Evolutionary conservation across 768 basidiomycete genomes (phyloP).

Genomic region (Hygrophorus russula): DNA sequence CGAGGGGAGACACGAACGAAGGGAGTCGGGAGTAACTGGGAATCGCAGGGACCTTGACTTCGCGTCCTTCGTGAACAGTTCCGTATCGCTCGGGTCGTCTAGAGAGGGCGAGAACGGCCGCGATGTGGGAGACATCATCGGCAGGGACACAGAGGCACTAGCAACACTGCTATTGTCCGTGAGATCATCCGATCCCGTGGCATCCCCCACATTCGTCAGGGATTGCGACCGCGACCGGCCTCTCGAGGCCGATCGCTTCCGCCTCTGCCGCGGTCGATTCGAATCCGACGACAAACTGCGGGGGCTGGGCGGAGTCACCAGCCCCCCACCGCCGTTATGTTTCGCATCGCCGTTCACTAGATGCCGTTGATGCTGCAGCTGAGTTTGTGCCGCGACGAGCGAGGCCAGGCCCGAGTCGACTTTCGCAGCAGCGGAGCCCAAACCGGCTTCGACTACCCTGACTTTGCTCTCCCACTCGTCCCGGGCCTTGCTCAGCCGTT

Average conservation of each 20-base stretch:
- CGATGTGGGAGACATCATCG: neutral
- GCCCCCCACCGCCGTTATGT: conserved; percentile 29
- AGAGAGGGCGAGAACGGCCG: neutral
- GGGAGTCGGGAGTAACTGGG: conserved; percentile 17
- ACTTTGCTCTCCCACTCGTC: conserved; percentile 73
- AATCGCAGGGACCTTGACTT: conserved; percentile 1
- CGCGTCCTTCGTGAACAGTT: neutral
- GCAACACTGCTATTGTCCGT: conserved; percentile 3
- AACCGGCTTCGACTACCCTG: conserved; percentile 37
- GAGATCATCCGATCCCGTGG: conserved; percentile 4
- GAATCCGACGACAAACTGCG: conserved; percentile 61
- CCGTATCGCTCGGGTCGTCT: neutral
- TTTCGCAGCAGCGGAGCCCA: conserved; percentile 25
- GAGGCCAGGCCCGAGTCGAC: conserved; percentile 3
- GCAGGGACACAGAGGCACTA: neutral
- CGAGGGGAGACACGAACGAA: conserved; percentile 4
- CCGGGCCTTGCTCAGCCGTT: conserved; percentile 57
- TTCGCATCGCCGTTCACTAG: conserved; percentile 29
- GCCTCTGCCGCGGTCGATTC: conserved; percentile 24
- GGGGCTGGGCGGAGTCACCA: conserved; percentile 71
- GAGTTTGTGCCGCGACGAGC: conserved; percentile 16
- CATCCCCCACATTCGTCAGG: conserved; percentile 7
- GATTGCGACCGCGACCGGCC: conserved; percentile 14
- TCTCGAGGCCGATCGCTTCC: conserved; percentile 20
- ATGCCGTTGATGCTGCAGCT: conserved; percentile 18